A percentile compares a stretch with the other conserved stretches of the same genome.
Evolutionary conservation across 495 filamentous ascomycete genomes (phyloP).

Genomic region (Bacidia gigantensis): DNA sequence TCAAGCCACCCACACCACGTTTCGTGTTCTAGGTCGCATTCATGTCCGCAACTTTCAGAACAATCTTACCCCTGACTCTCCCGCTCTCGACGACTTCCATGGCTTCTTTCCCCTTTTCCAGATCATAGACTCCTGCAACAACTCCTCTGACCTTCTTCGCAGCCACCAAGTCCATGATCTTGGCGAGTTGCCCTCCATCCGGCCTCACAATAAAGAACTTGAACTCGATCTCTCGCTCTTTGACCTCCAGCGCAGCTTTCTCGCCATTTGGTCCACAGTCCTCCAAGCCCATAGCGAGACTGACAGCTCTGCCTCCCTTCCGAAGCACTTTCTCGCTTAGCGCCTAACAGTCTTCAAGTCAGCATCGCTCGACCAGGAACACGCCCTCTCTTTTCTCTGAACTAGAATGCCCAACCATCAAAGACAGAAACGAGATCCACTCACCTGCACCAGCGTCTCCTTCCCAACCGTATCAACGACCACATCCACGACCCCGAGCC

Average conservation of each 20-base stretch:
- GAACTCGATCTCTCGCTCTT: not conserved
- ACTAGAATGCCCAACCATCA: not conserved
- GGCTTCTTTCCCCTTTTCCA: conserved; percentile 46
- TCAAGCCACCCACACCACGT: no score
- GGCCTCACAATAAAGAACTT: conserved; percentile 27
- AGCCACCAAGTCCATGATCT: conserved; percentile 43
- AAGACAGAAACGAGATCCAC: not conserved
- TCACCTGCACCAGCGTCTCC: not conserved
- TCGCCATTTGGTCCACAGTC: conserved; percentile 44
- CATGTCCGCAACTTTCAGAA: conserved; percentile 31
- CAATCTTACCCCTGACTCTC: conserved; percentile 51
- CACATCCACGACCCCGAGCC: not conserved
- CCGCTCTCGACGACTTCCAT: conserved; percentile 46
- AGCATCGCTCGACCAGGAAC: no score
- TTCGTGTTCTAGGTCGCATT: no score
- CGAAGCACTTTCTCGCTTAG: not conserved
- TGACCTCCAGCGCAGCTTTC: conserved; percentile 28
- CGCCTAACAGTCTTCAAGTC: conserved; percentile 38
- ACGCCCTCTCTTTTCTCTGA: no score
- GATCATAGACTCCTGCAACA: conserved; percentile 45
- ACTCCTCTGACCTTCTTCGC: conserved; percentile 45
- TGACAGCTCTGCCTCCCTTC: conserved; percentile 21
- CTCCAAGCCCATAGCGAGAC: conserved; percentile 40
- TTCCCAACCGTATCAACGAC: conserved; percentile 1
- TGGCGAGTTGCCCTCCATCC: conserved; percentile 30